Percentiles rank a stretch among this genome's conserved stretches.
Conservation (phyloP, 176 grass and related monocot genomes). For the Oryza punctata region DNA sequence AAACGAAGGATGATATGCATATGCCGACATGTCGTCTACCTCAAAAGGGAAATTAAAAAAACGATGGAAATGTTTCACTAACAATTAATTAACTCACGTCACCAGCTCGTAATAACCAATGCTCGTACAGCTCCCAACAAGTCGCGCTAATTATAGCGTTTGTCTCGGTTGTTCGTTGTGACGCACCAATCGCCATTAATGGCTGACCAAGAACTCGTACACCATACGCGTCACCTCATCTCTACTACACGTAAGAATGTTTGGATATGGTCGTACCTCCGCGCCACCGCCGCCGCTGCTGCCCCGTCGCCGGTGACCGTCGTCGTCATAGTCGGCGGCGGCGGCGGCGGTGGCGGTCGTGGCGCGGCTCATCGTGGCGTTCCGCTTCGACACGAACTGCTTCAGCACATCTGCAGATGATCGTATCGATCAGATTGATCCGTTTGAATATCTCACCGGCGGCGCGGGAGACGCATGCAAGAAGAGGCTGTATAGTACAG, state of each 20-base stretch:
- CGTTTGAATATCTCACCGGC: background rate
- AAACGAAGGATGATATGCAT: background rate
- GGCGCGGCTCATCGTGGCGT: slow-evolving; percentile 31
- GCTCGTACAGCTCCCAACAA: background rate
- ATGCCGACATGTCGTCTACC: background rate
- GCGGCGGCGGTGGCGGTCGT: background rate
- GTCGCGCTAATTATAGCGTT: background rate
- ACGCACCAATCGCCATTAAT: background rate
- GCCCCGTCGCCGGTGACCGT: background rate
- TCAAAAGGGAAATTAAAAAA: background rate
- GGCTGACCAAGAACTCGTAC: background rate
- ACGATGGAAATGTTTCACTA: background rate
- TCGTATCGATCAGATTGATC: background rate
- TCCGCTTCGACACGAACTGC: slow-evolving; percentile 45
- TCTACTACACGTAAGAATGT: too few species aligned
- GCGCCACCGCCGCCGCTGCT: background rate
- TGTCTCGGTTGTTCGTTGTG: background rate
- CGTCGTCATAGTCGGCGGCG: background rate
- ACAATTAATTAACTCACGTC: background rate
- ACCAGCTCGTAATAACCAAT: background rate
- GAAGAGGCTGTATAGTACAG: background rate
- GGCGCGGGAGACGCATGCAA: background rate
- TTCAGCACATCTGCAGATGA: slow-evolving; percentile 40
- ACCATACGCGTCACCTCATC: background rate
- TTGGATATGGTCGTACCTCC: background rate